Percentiles rank a stretch among this genome's conserved stretches.
phyloP scores from a whole-genome alignment of 2,329 filamentous ascomycete genomes.

The Diplodia corticola region DNA sequence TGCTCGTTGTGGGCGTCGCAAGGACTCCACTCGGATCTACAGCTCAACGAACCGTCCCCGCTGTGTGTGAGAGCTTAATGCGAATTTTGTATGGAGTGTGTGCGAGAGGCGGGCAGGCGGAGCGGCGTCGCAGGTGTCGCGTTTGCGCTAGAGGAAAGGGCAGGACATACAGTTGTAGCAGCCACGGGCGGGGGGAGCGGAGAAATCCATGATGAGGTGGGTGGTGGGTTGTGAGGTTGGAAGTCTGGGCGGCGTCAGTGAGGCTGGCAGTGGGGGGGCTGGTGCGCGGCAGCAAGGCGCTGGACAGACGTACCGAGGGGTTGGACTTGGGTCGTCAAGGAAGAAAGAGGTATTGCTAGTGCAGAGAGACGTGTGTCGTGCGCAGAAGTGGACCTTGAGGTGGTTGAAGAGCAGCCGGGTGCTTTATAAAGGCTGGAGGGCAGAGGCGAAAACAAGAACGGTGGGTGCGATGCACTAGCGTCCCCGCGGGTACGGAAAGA shows the following conservation, averaged over 20 bases:
- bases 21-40: slow-evolving; percentile 22
- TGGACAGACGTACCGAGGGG: not conserved
- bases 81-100: slow-evolving; percentile 22
- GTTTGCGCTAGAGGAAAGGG: slow-evolving; percentile 15
- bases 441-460: slow-evolving; percentile 15
- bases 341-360: not conserved
- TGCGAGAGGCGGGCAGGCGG: not conserved
- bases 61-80: slow-evolving; percentile 24
- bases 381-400: slow-evolving; percentile 8
- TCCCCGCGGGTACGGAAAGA: slow-evolving; percentile 1
- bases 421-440: slow-evolving; percentile 14
- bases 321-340: not conserved
- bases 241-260: slow-evolving; percentile 22
- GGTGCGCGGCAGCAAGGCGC: not conserved
- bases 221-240: slow-evolving; percentile 3
- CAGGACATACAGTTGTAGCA: slow-evolving; percentile 45
- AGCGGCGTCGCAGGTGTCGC: not conserved
- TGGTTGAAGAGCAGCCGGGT: not conserved
- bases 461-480: slow-evolving; percentile 19
- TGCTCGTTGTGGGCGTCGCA: slow-evolving; percentile 10
- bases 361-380: not conserved
- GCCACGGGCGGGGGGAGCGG: slow-evolving; percentile 40
- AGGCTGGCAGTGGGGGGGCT: not conserved
- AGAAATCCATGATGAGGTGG: slow-evolving; percentile 37
- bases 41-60: slow-evolving; percentile 24